Conservation (phyloP, 2,329 filamentous ascomycete species). For the Trematosphaeria pertusa region DNA sequence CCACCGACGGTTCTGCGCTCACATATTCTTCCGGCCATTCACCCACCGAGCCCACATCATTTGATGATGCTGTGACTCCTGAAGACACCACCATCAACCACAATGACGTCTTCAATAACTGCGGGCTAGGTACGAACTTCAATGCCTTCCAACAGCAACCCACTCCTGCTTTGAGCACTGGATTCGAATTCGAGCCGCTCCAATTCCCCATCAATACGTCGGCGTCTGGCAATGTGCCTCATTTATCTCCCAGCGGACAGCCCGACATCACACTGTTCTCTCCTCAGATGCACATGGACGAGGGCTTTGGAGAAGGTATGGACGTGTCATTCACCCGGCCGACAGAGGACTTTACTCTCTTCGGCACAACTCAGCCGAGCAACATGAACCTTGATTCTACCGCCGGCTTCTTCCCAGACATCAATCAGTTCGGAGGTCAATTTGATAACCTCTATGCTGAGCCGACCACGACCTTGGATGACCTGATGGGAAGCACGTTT, state of each 20-base stretch:
- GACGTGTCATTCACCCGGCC: slow-evolving; percentile 39
- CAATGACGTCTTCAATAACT: slow-evolving; percentile 63
- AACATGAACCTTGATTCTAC: slow-evolving; percentile 33
- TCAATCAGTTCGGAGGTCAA: slow-evolving; percentile 49
- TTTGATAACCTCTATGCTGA: slow-evolving; percentile 41
- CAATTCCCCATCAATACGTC: slow-evolving; percentile 35
- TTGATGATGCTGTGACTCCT: slow-evolving; percentile 54
- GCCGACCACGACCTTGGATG: slow-evolving; percentile 39
- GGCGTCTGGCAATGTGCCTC: slow-evolving; percentile 44
- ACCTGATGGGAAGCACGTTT: slow-evolving; percentile 33
- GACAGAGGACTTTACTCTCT: slow-evolving; percentile 70
- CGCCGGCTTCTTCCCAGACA: slow-evolving; percentile 48
- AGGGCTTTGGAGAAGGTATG: slow-evolving; percentile 66
- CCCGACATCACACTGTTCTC: slow-evolving; percentile 73
- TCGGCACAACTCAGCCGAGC: slow-evolving; percentile 37
- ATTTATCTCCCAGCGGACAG: slow-evolving; percentile 74
- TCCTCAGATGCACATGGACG: slow-evolving; percentile 67
- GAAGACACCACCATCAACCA: slow-evolving; percentile 62
- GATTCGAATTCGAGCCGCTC: slow-evolving; percentile 51
- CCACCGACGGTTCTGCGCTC: slow-evolving; percentile 44
- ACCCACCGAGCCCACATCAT: slow-evolving; percentile 49
- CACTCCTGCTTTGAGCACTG: slow-evolving; percentile 51
- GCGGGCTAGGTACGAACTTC: slow-evolving; percentile 68
- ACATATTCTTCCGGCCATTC: slow-evolving; percentile 52
- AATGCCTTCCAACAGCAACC: slow-evolving; percentile 63